Evolutionary conservation across 768 basidiomycete genomes (phyloP).

Genomic region (Lactifluus rugatus): DNA sequence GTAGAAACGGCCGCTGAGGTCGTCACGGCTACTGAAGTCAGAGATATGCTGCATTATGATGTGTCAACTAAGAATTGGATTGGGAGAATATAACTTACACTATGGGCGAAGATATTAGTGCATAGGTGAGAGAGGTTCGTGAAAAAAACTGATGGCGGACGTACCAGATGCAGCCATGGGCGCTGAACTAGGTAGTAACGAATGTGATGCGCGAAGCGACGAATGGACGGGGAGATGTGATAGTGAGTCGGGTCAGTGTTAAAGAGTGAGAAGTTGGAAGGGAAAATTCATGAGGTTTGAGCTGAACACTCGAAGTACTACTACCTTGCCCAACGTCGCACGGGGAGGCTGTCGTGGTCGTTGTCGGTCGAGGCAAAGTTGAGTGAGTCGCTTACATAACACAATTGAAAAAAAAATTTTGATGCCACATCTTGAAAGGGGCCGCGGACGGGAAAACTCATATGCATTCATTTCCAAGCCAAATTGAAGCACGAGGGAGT

Average conservation of each 20-base stretch:
- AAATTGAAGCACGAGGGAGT: too few species aligned
- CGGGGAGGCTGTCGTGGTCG: constrained; percentile 1
- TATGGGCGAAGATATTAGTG: background rate
- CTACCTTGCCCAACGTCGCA: background rate
- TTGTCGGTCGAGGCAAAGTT: constrained; percentile 3
- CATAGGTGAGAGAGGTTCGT: background rate
- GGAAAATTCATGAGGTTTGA: constrained; percentile 1
- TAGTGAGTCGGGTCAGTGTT: background rate
- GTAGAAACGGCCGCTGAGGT: background rate
- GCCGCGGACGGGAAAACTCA: background rate
- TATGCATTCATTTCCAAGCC: background rate
- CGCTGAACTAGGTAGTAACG: background rate
- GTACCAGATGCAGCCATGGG: constrained; percentile 8
- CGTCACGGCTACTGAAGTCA: background rate
- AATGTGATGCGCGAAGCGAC: constrained; percentile 9
- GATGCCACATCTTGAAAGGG: too few species aligned
- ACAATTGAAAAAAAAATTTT: background rate
- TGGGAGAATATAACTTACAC: background rate
- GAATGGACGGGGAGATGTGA: background rate
- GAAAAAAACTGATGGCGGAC: background rate
- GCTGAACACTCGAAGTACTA: background rate
- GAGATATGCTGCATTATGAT: background rate
- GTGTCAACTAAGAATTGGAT: background rate
- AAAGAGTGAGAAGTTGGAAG: background rate
- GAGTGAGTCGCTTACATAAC: constrained; percentile 7